Evolutionary conservation across 371 early-diverging fungal species (phyloP).

Genomic region (Syncephalastrum racemosum): DNA sequence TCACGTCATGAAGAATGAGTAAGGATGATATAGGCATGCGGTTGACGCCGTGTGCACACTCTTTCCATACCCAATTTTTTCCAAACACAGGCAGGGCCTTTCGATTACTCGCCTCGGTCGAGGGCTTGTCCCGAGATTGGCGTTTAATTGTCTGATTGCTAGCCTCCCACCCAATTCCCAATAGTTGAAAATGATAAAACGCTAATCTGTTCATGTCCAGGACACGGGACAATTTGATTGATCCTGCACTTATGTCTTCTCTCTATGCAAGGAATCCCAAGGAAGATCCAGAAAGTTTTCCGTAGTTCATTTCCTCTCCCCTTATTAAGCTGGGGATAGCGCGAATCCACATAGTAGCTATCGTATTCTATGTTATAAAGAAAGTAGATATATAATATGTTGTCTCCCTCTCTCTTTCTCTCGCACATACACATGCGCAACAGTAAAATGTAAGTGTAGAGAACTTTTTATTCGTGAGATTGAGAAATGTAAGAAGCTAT

Average conservation of each 20-base stretch:
- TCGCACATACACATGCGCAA: conserved; percentile 9
- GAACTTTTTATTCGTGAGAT: conserved; percentile 8
- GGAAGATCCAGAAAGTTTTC: too few relatives aligned
- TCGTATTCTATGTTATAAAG: too few relatives aligned
- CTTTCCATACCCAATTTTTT: conserved; percentile 33
- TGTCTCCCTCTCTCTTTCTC: background rate
- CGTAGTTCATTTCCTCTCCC: background rate
- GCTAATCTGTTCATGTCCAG: background rate
- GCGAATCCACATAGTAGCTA: background rate
- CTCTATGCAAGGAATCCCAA: too few relatives aligned
- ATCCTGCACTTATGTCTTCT: background rate
- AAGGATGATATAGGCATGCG: conserved; percentile 54
- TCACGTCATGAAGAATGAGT: conserved; percentile 26
- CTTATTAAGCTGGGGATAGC: background rate
- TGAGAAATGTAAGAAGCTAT: conserved; percentile 1
- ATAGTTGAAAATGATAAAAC: background rate
- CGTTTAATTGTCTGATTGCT: background rate
- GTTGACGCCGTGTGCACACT: conserved; percentile 42
- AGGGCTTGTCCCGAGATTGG: conserved; percentile 7
- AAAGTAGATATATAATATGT: too few relatives aligned
- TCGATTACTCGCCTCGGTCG: conserved; percentile 26
- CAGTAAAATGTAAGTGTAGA: too few relatives aligned
- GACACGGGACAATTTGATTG: background rate
- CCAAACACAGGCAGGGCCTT: conserved; percentile 42
- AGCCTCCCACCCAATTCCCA: background rate